A percentile compares a stretch with the other conserved stretches of the same genome.
Evolutionary conservation across 2,329 filamentous ascomycete species (phyloP).

Genomic region (Uncinocarpus reesii): DNA sequence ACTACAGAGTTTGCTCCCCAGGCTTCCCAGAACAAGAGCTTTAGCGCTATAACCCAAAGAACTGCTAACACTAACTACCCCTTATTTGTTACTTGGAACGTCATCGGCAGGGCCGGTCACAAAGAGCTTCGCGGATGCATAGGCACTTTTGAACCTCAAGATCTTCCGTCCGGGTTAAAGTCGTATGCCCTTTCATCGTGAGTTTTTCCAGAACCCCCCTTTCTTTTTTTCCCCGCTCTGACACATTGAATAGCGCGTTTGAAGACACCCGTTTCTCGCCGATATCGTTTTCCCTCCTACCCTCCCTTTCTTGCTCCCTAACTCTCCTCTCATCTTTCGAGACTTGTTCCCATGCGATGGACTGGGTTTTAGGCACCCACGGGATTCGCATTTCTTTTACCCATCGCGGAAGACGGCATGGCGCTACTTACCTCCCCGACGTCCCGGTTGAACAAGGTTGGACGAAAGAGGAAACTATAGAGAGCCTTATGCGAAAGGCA

Average conservation of each 20-base stretch:
- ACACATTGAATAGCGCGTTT: conserved; percentile 42
- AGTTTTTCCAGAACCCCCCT: conserved; percentile 21
- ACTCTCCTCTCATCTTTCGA: conserved; percentile 84
- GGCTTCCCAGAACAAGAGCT: conserved; percentile 17
- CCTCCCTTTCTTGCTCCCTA: conserved; percentile 48
- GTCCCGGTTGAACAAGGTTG: conserved; percentile 88
- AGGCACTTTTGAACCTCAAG: conserved; percentile 76
- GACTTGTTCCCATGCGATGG: conserved; percentile 58
- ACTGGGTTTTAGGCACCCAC: conserved; percentile 80
- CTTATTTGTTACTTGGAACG: conserved; percentile 94
- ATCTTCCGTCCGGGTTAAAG: conserved; percentile 60
- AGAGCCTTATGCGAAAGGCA: conserved; percentile 87
- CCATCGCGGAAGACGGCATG: conserved; percentile 61
- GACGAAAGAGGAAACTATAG: conserved; percentile 82
- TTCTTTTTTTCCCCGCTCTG: neutral
- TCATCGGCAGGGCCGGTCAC: conserved; percentile 48
- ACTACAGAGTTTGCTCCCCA: conserved; percentile 34
- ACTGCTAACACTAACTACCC: conserved; percentile 42
- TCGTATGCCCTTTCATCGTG: conserved; percentile 75
- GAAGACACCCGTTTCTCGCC: conserved; percentile 54
- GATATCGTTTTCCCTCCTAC: conserved; percentile 42
- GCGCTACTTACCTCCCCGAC: conserved; percentile 84
- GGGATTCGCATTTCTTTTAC: conserved; percentile 78
- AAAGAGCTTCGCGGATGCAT: conserved; percentile 83
- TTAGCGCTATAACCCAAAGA: conserved; percentile 5